Base-by-base conservation (phyloP, 495 filamentous ascomycete species). In the Amorphotheca resinae region DNA sequence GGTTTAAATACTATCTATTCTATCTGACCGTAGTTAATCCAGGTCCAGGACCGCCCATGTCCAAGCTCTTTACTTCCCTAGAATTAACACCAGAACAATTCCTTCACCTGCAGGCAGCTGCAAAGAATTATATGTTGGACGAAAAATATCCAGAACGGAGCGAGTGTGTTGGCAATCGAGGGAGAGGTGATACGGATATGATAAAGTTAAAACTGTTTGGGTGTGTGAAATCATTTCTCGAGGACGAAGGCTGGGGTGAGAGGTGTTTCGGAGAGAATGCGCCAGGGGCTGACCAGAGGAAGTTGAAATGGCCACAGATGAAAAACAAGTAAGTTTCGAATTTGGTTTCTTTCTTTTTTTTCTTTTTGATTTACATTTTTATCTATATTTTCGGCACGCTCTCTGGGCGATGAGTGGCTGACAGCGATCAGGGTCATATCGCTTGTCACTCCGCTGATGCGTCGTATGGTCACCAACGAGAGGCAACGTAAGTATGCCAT, bases 391-490 rank as follows among this genome's bases (percentile, higher is more conserved):
- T n/a, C n/a, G n/a, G n/a, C n/a, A n/a, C n/a, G n/a, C n/a, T 11
- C 4, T 42, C 28, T 12, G n/a, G 11, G 9, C 22, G 22, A 4
- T 32, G 12, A 9, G 4, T 17, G 11, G 16, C 38, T 42, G 33
- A 45, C 22, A n/a, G 25, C 11, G n/a, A 28, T 28, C 21, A 52
- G 49, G 47, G 71, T 80, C 41, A 72, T 79, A 17, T 58, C 67
- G 0, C 53, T 73, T 17, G 68, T 77, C 5, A 77, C 73, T 26
- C 76, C 75, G 18, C 49, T 80, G 36, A 53, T 80, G 25, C 53
- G 76, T 14, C 59, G 75, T 23, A 78, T 79, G 73, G 73, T 79
- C 2, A 79, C 75, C 16, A 80, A 80, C 49, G 76, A 79, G 50
- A 59, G 73, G 12, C 76, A 80, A 52, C 58, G 76, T 20, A 67